Conservation (phyloP, 164 flowering plant genomes). For the Magnolia kwangsiensis region DNA sequence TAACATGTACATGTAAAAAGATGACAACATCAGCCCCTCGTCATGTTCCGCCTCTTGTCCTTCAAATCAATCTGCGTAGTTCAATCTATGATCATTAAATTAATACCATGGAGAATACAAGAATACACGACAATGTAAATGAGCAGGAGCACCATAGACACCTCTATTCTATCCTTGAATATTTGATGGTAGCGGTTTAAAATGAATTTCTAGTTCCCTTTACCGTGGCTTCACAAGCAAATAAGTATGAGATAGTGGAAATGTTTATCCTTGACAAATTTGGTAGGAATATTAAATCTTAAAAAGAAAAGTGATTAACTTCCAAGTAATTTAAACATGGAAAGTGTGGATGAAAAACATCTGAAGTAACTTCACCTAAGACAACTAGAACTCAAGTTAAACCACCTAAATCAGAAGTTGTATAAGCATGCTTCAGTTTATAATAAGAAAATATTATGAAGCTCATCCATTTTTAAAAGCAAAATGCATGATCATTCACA, state of each 20-base stretch:
- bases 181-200: constrained; percentile 27
- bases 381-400: too few relatives aligned
- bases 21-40: background rate
- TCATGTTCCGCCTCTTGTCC: constrained; percentile 77
- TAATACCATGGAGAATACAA: background rate
- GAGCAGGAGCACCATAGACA: constrained; percentile 12
- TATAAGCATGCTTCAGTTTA: too few relatives aligned
- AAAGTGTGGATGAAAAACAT: background rate
- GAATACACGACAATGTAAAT: background rate
- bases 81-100: background rate
- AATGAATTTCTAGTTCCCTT: constrained; percentile 67
- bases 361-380: too few relatives aligned
- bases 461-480: too few relatives aligned
- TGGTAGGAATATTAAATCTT: background rate
- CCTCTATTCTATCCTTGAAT: constrained; percentile 62
- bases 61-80: constrained; percentile 59
- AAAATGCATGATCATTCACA: too few relatives aligned
- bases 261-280: background rate
- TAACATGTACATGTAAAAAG: background rate
- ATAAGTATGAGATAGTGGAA: background rate
- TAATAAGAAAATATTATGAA: too few relatives aligned
- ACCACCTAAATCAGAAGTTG: too few relatives aligned
- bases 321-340: background rate
- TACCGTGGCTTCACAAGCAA: constrained; percentile 39
- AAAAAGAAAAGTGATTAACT: background rate